phyloP scores from a whole-genome alignment of 2,329 filamentous ascomycete genomes.

The Alternaria sp. region DNA sequence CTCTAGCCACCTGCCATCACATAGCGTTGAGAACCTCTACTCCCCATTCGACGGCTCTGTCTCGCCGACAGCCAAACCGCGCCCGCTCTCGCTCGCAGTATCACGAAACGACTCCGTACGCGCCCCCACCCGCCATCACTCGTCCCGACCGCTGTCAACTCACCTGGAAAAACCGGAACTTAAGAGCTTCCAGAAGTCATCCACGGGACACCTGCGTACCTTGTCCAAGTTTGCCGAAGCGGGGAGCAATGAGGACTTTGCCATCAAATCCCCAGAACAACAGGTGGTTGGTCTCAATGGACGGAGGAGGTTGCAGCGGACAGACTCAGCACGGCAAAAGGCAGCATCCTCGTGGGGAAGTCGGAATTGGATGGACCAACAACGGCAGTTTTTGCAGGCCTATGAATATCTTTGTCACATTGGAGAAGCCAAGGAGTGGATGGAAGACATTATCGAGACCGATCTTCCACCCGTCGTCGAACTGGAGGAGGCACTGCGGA shows the following conservation, averaged over 20 bases:
- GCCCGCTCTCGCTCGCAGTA: slow-evolving; percentile 54
- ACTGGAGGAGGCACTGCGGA: slow-evolving; percentile 87
- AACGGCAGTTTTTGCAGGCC: slow-evolving; percentile 92
- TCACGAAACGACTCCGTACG: slow-evolving; percentile 52
- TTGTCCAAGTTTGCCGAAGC: slow-evolving; percentile 83
- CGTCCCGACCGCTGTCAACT: slow-evolving; percentile 40
- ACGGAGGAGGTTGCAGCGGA: slow-evolving; percentile 80
- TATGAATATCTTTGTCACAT: slow-evolving; percentile 99
- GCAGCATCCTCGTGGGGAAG: slow-evolving; percentile 72
- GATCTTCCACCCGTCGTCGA: slow-evolving; percentile 91
- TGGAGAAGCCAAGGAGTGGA: slow-evolving; percentile 98
- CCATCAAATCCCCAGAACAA: slow-evolving; percentile 77
- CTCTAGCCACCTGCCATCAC: slow-evolving; percentile 44
- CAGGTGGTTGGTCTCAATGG: slow-evolving; percentile 90
- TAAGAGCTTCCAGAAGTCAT: slow-evolving; percentile 82
- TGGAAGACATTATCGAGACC: slow-evolving; percentile 87
- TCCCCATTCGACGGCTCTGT: slow-evolving; percentile 58
- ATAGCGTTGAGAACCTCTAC: slow-evolving; percentile 54
- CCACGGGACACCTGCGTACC: slow-evolving; percentile 87
- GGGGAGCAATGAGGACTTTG: slow-evolving; percentile 79
- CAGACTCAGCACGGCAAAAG: slow-evolving; percentile 64
- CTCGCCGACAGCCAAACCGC: slow-evolving; percentile 54
- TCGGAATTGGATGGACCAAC: slow-evolving; percentile 98
- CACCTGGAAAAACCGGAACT: slow-evolving; percentile 66
- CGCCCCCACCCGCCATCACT: slow-evolving; percentile 48